phyloP scores from a whole-genome alignment of 805 yeast genomes.

The Nakazawaea ernobii region DNA sequence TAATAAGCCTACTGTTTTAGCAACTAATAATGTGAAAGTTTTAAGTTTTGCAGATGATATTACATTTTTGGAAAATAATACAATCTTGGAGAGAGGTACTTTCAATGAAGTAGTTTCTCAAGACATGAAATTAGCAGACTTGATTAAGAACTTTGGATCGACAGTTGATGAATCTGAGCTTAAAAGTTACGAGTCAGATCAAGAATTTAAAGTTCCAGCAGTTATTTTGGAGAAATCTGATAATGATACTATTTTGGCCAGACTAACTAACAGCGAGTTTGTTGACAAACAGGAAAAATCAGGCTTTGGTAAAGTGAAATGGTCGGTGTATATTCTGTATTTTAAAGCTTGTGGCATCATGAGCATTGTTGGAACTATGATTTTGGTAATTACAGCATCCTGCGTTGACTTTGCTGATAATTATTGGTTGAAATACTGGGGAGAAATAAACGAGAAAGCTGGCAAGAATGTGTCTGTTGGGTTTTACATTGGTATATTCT shows the following conservation, averaged over 20 bases:
- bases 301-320: slow-evolving; percentile 74
- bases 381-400: slow-evolving; percentile 39
- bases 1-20: slow-evolving; percentile 46
- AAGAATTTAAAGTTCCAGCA: neutral
- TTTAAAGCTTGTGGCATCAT: slow-evolving; percentile 56
- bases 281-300: neutral
- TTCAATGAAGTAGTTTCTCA: slow-evolving; percentile 31
- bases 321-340: slow-evolving; percentile 71
- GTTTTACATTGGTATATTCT: slow-evolving; percentile 49
- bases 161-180: neutral
- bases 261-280: neutral
- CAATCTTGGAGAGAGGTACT: slow-evolving; percentile 51
- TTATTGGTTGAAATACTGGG: slow-evolving; percentile 88
- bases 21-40: slow-evolving; percentile 54
- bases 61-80: slow-evolving; percentile 47
- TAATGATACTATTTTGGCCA: neutral
- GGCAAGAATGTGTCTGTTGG: slow-evolving; percentile 57
- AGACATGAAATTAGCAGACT: slow-evolving; percentile 21
- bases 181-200: neutral
- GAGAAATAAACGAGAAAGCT: slow-evolving; percentile 61
- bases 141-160: slow-evolving; percentile 34
- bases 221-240: neutral
- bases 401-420: slow-evolving; percentile 55
- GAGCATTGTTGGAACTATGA: slow-evolving; percentile 47
- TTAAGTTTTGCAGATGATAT: slow-evolving; percentile 55